Conservation (phyloP, 441 rosid genomes). For the Adansonia rubrostipa region DNA sequence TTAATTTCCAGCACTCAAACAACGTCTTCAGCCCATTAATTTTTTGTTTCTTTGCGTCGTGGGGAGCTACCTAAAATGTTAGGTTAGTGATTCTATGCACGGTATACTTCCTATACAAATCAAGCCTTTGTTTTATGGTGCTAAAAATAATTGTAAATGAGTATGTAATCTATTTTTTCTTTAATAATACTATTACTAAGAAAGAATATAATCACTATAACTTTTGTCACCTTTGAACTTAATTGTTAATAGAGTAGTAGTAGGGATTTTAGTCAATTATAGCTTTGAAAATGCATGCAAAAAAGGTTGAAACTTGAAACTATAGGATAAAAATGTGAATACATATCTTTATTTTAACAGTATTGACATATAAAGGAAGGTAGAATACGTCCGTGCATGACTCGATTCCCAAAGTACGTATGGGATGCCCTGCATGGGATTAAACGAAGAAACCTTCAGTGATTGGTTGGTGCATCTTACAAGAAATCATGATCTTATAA, state of each 20-base stretch:
- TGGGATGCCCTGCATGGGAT: slow-evolving; percentile 61
- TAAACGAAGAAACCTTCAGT: slow-evolving; percentile 24
- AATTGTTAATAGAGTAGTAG: not conserved
- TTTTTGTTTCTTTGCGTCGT: not conserved
- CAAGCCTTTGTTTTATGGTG: too few species aligned
- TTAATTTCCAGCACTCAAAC: not conserved
- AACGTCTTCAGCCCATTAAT: not conserved
- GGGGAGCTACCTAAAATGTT: not conserved
- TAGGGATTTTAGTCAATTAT: not conserved
- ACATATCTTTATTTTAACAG: not conserved
- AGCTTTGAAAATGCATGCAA: not conserved
- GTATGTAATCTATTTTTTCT: too few species aligned
- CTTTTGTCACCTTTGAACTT: not conserved
- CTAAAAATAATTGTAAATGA: too few species aligned
- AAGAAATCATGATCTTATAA: slow-evolving; percentile 82
- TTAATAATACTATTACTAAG: not conserved
- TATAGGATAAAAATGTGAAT: not conserved
- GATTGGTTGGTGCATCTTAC: slow-evolving; percentile 53
- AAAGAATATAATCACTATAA: not conserved
- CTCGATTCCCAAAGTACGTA: slow-evolving; percentile 61
- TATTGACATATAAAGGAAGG: not conserved
- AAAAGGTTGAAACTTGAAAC: not conserved
- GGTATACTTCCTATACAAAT: too few species aligned
- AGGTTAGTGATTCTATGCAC: not conserved
- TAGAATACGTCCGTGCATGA: slow-evolving; percentile 27